These are phyloP conservation scores for Exsudoporus frostii DNA, from an alignment of 768 basidiomycete genomes.

Conservation along the genomic window DNA sequence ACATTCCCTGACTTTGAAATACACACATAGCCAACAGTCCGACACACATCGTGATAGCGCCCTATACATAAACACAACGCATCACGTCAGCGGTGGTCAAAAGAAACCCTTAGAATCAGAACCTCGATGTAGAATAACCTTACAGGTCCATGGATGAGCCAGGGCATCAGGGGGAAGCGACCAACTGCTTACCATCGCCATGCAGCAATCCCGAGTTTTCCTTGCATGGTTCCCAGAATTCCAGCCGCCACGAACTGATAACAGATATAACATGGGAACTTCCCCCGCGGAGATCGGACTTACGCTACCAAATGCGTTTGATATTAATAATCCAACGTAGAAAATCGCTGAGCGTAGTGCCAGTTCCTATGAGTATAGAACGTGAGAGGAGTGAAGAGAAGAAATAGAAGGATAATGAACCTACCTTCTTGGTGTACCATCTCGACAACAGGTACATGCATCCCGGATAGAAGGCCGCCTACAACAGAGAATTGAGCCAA, in stretches of 20 bases:
- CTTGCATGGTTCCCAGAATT: slow-evolving; percentile 67
- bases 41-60: slow-evolving; percentile 58
- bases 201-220: slow-evolving; percentile 58
- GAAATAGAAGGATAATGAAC: neutral
- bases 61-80: slow-evolving; percentile 34
- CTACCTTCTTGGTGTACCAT: slow-evolving; percentile 49
- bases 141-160: slow-evolving; percentile 16
- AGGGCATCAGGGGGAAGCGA: neutral
- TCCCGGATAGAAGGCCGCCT: slow-evolving; percentile 68
- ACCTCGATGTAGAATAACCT: slow-evolving; percentile 71
- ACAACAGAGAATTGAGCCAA: neutral
- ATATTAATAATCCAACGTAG: slow-evolving; percentile 56
- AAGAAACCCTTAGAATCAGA: neutral
- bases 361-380: slow-evolving; percentile 44
- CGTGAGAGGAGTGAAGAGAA: neutral
- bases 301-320: slow-evolving; percentile 67
- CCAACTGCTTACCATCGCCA: slow-evolving; percentile 61
- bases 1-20: neutral
- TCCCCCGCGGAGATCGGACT: slow-evolving; percentile 14
- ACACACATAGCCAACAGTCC: slow-evolving; percentile 52
- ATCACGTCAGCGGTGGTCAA: neutral
- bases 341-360: slow-evolving; percentile 61
- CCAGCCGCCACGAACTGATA: slow-evolving; percentile 68
- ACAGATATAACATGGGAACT: neutral
- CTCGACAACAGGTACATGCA: slow-evolving; percentile 45